Base-by-base conservation (phyloP, 176 grass and related monocot species). In the Hordeum marinum region DNA sequence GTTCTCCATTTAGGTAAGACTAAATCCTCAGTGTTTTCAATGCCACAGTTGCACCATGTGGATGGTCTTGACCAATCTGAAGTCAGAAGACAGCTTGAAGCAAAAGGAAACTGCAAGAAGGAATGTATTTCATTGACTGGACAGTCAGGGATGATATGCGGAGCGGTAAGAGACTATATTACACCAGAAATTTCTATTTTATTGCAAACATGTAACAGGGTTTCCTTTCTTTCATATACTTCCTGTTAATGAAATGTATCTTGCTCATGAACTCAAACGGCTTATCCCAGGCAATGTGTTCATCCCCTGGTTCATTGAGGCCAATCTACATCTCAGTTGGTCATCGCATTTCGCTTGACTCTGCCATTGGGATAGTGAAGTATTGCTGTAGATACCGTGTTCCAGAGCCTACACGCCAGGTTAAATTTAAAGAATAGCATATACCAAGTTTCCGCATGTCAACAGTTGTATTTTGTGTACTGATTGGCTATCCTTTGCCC, bases 341-440 rank as follows among this genome's bases (percentile, higher is more conserved):
- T 21, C 93, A 95, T 93, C 89, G 87, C 20, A 87, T 98, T 85
- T 95, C 93, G 1, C 93, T 98, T 50, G 77, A 89, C 71, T 89
- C 96, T 41, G 93, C 93, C 23, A 71, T 71, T 43, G 85, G 8
- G 5, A 27, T 92, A 67, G 89, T 95, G 59, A 95, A 92, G 66
- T 34, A 82, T 9, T 92, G 79, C 50, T 90, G 85, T 57, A 98
- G 89, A 89, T 98, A 93, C 52, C 96, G 96, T 20, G 60, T 98
- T 87, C 93, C 93, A 63, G 93, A 98, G 64, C 93, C 96, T 54
- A 89, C 80, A 58, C 84, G 89, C 18, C 93, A 98, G 96, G 96
- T 98, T 94, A 15, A 70, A 35, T 58, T 89, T 79, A 18, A 68
- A 8, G 63, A 80, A 63, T 48, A 74, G 34, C 18, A 39, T 41